Conservation (phyloP, 768 basidiomycete species). For the Boletus bicolor region DNA sequence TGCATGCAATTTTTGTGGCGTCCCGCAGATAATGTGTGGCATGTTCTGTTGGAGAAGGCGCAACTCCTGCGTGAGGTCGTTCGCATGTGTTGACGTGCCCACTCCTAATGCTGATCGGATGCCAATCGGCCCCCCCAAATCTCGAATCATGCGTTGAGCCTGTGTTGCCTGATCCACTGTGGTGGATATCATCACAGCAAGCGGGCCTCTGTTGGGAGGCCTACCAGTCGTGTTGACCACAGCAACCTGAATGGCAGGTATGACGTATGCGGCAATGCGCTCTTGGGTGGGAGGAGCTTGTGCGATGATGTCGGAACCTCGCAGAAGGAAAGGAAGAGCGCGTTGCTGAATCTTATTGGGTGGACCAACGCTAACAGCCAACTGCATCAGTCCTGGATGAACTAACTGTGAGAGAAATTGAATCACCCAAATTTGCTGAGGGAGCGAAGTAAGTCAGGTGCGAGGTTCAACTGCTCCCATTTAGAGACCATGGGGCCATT, state of each 20-base stretch:
- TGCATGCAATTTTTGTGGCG: constrained; percentile 93
- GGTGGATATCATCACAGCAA: constrained; percentile 93
- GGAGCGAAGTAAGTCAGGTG: constrained; percentile 83
- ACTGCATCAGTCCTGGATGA: constrained; percentile 14
- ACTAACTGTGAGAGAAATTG: constrained; percentile 1
- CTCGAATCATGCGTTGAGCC: constrained; percentile 92
- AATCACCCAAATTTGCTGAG: constrained; percentile 91
- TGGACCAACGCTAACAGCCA: constrained; percentile 74
- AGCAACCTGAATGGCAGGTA: constrained; percentile 83
- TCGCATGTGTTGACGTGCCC: constrained; percentile 63
- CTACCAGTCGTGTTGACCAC: constrained; percentile 58
- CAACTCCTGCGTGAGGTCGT: constrained; percentile 68
- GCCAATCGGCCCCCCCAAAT: constrained; percentile 90
- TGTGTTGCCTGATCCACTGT: constrained; percentile 99
- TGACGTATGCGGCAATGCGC: constrained; percentile 95
- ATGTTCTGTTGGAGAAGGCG: constrained; percentile 85
- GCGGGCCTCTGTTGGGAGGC: constrained; percentile 64
- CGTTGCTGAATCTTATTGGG: constrained; percentile 99
- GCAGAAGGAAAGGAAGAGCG: constrained; percentile 90
- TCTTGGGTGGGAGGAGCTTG: constrained; percentile 99
- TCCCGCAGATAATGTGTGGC: constrained; percentile 95
- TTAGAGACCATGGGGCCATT: constrained; percentile 82
- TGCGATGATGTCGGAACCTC: constrained; percentile 95
- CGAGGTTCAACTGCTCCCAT: constrained; percentile 90
- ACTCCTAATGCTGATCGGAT: constrained; percentile 88